Evolutionary conservation across 1,284 basidiomycete species (phyloP), one percentile per base, ranked within the genome.

Genomic region (Microbotryomycetes sp.): DNA sequence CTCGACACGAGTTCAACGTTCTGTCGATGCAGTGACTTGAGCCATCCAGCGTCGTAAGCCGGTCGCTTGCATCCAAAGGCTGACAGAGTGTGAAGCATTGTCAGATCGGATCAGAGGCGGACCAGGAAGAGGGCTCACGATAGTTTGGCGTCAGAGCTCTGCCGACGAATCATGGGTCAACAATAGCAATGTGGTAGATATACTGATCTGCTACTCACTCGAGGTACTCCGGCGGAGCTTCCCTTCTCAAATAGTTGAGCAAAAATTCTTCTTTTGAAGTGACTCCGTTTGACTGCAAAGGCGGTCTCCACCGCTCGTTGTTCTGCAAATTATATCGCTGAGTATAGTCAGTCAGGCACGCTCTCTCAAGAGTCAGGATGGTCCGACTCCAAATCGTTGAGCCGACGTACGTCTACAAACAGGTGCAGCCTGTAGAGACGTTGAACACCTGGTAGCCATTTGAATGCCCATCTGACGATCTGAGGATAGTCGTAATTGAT

Each of bases 31-130:
- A 85, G 74, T 36, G 77, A 75, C 36, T 79, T 73, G 29, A 84
- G 75, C 66, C 83, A 84, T 12, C 77, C 79, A 15, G 81, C 79
- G 67, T 84, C 81, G 52, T 81, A 73, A 28, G 84, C 80, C 16
- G 83, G 78, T 29, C 83, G 77, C 68, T 82, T 84, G 71, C 82
- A 83, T 50, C 81, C 81, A 56, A 68, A 60, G 4, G 68, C 64
- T 68, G 49, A 1, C 25, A n/a, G 28, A 14, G 6, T 16, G 6
- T 19, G n/a, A 4, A 5, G 29, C 1, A 23, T 23, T 6, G 16
- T 1, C 4, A 4, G 19, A 9, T 36, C 53, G 31, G 31, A 29
- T 16, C 6, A 6, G n/a, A 58, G 22, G 25, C 19, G 6, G 26
- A 53, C 9, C 14, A 6, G n/a, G 36, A 31, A n/a, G 14, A 53